Evolutionary conservation across 352 stramenopile genomes (phyloP).

Genomic region (Hyaloperonospora arabidopsidis): DNA sequence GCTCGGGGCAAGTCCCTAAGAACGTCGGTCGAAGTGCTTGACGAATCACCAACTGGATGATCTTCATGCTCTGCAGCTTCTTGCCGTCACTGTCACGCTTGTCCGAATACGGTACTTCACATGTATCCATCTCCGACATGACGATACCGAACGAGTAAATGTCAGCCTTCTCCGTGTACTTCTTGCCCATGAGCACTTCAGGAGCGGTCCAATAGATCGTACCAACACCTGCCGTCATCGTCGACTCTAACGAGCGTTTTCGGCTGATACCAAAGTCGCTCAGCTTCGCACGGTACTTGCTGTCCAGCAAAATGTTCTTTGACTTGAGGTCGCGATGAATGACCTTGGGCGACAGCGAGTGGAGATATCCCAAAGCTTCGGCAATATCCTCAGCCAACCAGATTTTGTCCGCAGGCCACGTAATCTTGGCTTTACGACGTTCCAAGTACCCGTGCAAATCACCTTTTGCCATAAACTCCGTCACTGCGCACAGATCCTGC

Average conservation of each 20-base stretch:
- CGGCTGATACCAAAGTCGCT: constrained; percentile 72
- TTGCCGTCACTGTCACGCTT: constrained; percentile 57
- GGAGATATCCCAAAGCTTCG: constrained; percentile 71
- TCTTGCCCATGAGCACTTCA: constrained; percentile 68
- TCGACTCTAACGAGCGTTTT: constrained; percentile 64
- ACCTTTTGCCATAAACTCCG: constrained; percentile 46
- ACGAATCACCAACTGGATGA: constrained; percentile 73
- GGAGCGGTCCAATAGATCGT: constrained; percentile 82
- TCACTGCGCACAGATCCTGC: constrained; percentile 41
- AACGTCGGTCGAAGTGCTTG: constrained; percentile 57
- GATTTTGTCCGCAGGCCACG: constrained; percentile 30
- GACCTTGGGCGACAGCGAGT: constrained; percentile 73
- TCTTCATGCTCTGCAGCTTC: constrained; percentile 74
- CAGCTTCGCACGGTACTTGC: constrained; percentile 45
- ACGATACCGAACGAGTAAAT: constrained; percentile 83
- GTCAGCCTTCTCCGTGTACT: constrained; percentile 74
- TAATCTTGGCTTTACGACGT: constrained; percentile 19
- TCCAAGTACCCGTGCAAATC: constrained; percentile 38
- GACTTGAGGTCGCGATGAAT: constrained; percentile 84
- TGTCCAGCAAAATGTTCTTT: constrained; percentile 52
- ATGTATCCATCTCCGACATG: constrained; percentile 76
- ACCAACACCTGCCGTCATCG: constrained; percentile 70
- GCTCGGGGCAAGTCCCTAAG: constrained; percentile 32
- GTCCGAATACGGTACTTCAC: constrained; percentile 72
- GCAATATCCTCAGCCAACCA: constrained; percentile 51